Conservation (phyloP, 352 stramenopile genomes). For the Globisporangium heterothallicum region DNA sequence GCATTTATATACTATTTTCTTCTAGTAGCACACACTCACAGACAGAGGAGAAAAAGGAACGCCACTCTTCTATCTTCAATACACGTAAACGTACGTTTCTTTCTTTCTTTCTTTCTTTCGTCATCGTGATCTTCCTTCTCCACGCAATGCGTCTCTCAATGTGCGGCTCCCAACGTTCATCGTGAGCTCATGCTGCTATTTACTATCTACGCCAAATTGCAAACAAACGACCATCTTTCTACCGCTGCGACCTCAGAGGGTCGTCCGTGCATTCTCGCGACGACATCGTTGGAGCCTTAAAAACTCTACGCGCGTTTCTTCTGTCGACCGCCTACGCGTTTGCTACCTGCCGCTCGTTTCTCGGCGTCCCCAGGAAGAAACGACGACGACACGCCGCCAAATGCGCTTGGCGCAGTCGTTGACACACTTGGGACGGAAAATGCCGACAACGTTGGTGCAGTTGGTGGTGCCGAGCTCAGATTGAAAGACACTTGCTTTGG, state of each 20-base stretch:
- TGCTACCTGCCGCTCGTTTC: constrained; percentile 14
- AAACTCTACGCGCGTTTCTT: constrained; percentile 21
- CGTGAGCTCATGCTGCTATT: background rate
- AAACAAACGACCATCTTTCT: background rate
- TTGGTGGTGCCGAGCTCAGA: constrained; percentile 23
- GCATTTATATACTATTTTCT: constrained; percentile 10
- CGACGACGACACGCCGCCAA: constrained; percentile 38
- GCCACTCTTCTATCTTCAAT: background rate
- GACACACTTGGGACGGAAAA: constrained; percentile 18
- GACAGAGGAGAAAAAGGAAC: no score
- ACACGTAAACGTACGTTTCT: constrained; percentile 8
- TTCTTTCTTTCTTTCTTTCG: background rate
- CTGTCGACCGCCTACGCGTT: constrained; percentile 10
- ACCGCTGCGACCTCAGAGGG: background rate
- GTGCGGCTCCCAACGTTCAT: constrained; percentile 6
- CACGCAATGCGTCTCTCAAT: constrained; percentile 9
- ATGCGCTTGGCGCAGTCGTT: constrained; percentile 25
- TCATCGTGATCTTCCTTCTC: background rate
- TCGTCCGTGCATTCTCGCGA: background rate
- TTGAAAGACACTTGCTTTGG: constrained; percentile 68
- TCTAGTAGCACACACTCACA: background rate
- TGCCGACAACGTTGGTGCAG: constrained; percentile 20
- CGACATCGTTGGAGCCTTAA: constrained; percentile 8
- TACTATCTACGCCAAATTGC: background rate
- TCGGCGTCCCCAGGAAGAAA: constrained; percentile 28